These are phyloP conservation scores for Amanita rubescens DNA, from an alignment of 768 basidiomycete species.

Conservation along the genomic window DNA sequence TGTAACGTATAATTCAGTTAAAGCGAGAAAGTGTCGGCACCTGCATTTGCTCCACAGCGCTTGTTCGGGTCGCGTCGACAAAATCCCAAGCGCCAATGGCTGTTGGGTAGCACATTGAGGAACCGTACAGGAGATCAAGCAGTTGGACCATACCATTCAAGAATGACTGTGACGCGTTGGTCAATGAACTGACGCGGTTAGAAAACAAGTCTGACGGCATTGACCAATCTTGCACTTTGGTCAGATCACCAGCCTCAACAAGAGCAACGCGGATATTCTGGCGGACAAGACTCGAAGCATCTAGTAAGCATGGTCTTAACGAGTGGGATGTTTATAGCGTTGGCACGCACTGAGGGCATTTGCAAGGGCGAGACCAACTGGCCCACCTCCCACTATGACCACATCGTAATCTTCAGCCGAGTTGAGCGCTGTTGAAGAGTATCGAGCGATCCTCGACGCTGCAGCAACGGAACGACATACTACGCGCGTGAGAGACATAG, in stretches of 20 bases:
- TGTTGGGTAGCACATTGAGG: constrained; percentile 21
- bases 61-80: constrained; percentile 61
- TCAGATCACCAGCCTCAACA: constrained; percentile 76
- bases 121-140: neutral
- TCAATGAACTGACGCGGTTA: constrained; percentile 84
- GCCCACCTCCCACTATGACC: constrained; percentile 93
- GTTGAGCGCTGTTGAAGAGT: neutral
- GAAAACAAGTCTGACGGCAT: constrained; percentile 50
- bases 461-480: neutral
- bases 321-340: constrained; percentile 6
- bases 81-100: constrained; percentile 82
- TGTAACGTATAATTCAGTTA: neutral
- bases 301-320: constrained; percentile 25
- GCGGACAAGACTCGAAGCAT: constrained; percentile 42
- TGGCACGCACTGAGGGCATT: constrained; percentile 65
- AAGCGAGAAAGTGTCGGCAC: constrained; percentile 30
- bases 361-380: constrained; percentile 84
- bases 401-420: constrained; percentile 60
- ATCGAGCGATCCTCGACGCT: neutral
- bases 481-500: constrained; percentile 11
- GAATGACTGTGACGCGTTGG: constrained; percentile 62
- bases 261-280: constrained; percentile 57
- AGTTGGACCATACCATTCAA: constrained; percentile 49
- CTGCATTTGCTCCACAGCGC: constrained; percentile 80
- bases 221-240: constrained; percentile 61